These are phyloP conservation scores for Russula sp. DNA, from an alignment of 768 basidiomycete species.

Conservation along the genomic window DNA sequence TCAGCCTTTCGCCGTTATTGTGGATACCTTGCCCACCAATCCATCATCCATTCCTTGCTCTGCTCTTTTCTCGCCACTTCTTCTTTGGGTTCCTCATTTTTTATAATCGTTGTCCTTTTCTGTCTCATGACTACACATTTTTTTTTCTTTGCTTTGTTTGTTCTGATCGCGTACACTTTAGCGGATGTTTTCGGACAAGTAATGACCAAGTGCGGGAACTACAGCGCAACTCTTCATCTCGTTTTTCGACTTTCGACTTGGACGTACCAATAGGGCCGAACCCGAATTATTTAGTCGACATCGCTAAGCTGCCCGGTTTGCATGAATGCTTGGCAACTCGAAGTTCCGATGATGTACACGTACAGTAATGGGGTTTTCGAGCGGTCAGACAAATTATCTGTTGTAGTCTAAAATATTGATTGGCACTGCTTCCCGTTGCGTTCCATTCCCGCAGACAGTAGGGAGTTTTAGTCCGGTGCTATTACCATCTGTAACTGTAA, in stretches of 20 bases:
- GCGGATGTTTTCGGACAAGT: constrained; percentile 15
- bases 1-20: constrained; percentile 13
- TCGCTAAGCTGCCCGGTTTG: too few relatives aligned
- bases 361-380: too few relatives aligned
- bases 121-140: background rate
- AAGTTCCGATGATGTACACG: too few relatives aligned
- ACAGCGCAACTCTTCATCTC: background rate
- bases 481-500: too few relatives aligned
- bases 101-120: constrained; percentile 7
- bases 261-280: too few relatives aligned
- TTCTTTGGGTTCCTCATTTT: background rate
- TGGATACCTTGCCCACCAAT: constrained; percentile 34
- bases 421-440: too few relatives aligned
- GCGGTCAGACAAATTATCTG: too few relatives aligned
- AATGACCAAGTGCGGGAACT: constrained; percentile 14
- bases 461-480: too few relatives aligned
- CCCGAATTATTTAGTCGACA: too few relatives aligned
- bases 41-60: background rate
- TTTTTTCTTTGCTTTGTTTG: background rate
- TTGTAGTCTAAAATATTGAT: too few relatives aligned
- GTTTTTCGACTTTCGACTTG: constrained; percentile 3
- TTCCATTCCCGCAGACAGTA: too few relatives aligned
- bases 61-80: background rate
- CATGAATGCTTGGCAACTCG: too few relatives aligned
- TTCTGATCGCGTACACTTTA: constrained; percentile 8